These are phyloP conservation scores for Annulohypoxylon stygium DNA, from an alignment of 495 filamentous ascomycete species.

Conservation along the genomic window DNA sequence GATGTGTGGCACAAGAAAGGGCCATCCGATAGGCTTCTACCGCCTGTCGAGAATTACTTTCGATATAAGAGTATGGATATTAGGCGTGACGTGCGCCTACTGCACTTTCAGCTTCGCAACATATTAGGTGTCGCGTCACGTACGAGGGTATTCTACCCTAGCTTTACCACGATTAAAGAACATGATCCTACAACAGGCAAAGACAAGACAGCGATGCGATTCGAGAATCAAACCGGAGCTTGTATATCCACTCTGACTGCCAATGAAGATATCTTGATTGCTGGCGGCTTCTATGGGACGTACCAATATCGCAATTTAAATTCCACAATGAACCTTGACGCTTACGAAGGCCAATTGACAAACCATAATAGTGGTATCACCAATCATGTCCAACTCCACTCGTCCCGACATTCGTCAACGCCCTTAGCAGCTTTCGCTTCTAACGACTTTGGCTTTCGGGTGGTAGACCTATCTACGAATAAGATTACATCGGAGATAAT, in stretches of 20 bases:
- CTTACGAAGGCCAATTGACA: conserved; percentile 75
- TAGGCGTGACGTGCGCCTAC: conserved; percentile 70
- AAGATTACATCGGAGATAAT: conserved; percentile 70
- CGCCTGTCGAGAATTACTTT: conserved; percentile 71
- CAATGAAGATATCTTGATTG: conserved; percentile 75
- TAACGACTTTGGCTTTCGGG: conserved; percentile 82
- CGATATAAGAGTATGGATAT: conserved; percentile 79
- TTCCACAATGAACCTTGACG: conserved; percentile 53
- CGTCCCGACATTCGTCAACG: conserved; percentile 67
- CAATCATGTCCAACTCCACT: conserved; percentile 83
- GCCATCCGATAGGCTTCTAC: conserved; percentile 52
- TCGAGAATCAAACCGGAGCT: conserved; percentile 63
- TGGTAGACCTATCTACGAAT: conserved; percentile 79
- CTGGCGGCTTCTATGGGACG: conserved; percentile 84
- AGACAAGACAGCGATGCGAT: conserved; percentile 70
- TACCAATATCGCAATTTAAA: conserved; percentile 76
- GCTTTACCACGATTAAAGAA: conserved; percentile 67
- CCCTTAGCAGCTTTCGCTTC: conserved; percentile 84
- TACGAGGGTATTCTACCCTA: conserved; percentile 82
- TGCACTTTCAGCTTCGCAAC: conserved; percentile 93
- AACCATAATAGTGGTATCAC: conserved; percentile 80
- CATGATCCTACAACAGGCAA: conserved; percentile 66
- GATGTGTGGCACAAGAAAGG: conserved; percentile 55
- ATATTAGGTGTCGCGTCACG: conserved; percentile 79
- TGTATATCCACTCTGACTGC: conserved; percentile 80